Evolutionary conservation across 352 stramenopile species (phyloP), one percentile per base, ranked within the genome.

Genomic region (Phytopythium sindhum): DNA sequence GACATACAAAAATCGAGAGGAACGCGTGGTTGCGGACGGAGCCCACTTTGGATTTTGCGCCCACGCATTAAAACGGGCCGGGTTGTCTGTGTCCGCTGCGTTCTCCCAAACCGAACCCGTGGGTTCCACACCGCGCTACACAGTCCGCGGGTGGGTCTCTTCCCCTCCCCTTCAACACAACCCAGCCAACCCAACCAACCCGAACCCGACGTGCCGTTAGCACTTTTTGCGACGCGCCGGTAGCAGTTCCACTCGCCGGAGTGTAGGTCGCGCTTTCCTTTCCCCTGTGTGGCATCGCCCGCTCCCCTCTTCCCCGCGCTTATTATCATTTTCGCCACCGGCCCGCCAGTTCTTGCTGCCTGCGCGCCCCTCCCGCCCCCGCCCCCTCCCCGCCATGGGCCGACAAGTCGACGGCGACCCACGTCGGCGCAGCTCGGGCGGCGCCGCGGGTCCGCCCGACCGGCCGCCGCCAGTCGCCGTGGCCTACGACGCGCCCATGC

Each of bases 41-140:
- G 5, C 4, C 17, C 41, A 8, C 21, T 83, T 80, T 78, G 67
- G 72, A 81, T 79, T 80, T 83, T 75, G 68, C 72, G 35, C 41
- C 42, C 54, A 55, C 54, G 33, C 10, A 5, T 59, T 19, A 4
- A n/a, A 23, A 47, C 52, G 52, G 21, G 51, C 19, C 28, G 51
- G 51, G 47, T 33, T 33, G 11, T 53, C n/a, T 2, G 8, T 19
- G 7, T 28, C 19, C 19, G 44, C 23, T 19, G n/a, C n/a, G n/a
- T 14, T 39, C 10, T 6, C 14, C 33, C 7, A 39, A 14, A 2
- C 4, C 15, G 21, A 8, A 45, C 41, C 41, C 39, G 14, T n/a
- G 39, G 39, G 39, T 45, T 45, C 39, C 39, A n/a, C 39, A 45
- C 15, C n/a, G 14, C 4, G 21, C 8, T 1, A 45, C 39, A 19